These are phyloP conservation scores for Cyberlindnera euphorbiae DNA, from an alignment of 805 yeast genomes.

Conservation along the genomic window DNA sequence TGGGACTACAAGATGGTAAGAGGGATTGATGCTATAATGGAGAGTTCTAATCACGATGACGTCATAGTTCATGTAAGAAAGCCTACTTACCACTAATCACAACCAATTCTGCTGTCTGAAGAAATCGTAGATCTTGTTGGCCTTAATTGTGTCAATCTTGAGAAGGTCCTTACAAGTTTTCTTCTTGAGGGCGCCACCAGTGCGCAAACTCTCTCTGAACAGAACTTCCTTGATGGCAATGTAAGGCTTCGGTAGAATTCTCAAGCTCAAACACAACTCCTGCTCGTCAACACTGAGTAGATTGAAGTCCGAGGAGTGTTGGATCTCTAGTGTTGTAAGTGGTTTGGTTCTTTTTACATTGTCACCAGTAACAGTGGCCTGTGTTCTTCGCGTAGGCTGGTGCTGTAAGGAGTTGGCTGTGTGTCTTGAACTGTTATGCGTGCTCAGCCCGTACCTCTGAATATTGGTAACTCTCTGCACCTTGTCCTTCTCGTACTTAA, in stretches of 20 bases:
- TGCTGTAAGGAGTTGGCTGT: slow-evolving; percentile 29
- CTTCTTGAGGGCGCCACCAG: slow-evolving; percentile 80
- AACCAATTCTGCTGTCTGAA: slow-evolving; percentile 91
- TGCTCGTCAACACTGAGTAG: slow-evolving; percentile 85
- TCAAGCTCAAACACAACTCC: slow-evolving; percentile 72
- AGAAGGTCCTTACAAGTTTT: slow-evolving; percentile 80
- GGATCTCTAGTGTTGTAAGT: slow-evolving; percentile 57
- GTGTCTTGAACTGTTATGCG: slow-evolving; percentile 28
- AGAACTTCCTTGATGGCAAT: slow-evolving; percentile 86
- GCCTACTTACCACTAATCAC: no score
- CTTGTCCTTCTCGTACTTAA: slow-evolving; percentile 85
- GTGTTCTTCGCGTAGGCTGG: slow-evolving; percentile 18
- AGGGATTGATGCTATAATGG: slow-evolving; percentile 7
- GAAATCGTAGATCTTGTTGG: slow-evolving; percentile 86
- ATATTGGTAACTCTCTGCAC: slow-evolving; percentile 57
- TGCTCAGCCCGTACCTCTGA: slow-evolving; percentile 42
- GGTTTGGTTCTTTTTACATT: slow-evolving; percentile 33
- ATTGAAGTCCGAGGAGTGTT: slow-evolving; percentile 77
- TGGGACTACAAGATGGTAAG: slow-evolving; percentile 17
- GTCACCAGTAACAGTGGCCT: slow-evolving; percentile 20
- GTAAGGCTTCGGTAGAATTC: slow-evolving; percentile 90
- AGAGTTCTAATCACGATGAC: no score
- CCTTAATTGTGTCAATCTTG: slow-evolving; percentile 81
- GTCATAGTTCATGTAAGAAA: no score
- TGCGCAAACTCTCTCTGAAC: slow-evolving; percentile 79